These are phyloP conservation scores for Hericium erinaceus DNA, from an alignment of 768 basidiomycete genomes.

Conservation along the genomic window DNA sequence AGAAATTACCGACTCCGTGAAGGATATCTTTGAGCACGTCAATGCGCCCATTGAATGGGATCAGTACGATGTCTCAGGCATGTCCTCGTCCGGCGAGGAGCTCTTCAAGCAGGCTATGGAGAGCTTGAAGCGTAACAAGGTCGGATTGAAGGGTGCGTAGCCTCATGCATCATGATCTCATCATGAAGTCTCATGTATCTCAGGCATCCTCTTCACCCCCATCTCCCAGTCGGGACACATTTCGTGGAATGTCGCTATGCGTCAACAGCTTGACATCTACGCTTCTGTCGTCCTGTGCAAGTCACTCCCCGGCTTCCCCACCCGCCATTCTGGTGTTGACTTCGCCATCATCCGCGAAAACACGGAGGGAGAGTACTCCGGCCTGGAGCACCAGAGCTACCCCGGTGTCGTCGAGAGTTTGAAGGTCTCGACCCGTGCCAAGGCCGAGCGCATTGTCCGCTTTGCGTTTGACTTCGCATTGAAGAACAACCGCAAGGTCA, in stretches of 20 bases:
- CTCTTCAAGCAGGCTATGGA: slow-evolving; percentile 98
- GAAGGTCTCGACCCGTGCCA: slow-evolving; percentile 92
- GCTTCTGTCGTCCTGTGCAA: slow-evolving; percentile 98
- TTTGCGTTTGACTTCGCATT: slow-evolving; percentile 99
- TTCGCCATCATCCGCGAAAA: slow-evolving; percentile 99
- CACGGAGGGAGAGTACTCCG: slow-evolving; percentile 99
- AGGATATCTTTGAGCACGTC: slow-evolving; percentile 95
- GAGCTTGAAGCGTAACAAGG: slow-evolving; percentile 92
- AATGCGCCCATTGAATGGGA: slow-evolving; percentile 99
- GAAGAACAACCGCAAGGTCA: slow-evolving; percentile 94
- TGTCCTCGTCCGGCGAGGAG: slow-evolving; percentile 88
- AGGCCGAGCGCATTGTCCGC: slow-evolving; percentile 92
- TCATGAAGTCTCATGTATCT: background rate
- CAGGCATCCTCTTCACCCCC: slow-evolving; percentile 97
- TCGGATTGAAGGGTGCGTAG: slow-evolving; percentile 86
- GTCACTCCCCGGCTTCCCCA: slow-evolving; percentile 91
- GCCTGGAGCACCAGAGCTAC: slow-evolving; percentile 94
- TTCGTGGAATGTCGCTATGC: slow-evolving; percentile 99
- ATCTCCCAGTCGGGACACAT: slow-evolving; percentile 94
- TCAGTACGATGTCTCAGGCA: slow-evolving; percentile 94
- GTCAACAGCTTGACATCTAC: slow-evolving; percentile 98
- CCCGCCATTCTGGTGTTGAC: slow-evolving; percentile 93
- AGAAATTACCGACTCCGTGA: slow-evolving; percentile 97
- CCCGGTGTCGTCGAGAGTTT: slow-evolving; percentile 97
- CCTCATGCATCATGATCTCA: background rate